phyloP scores from a whole-genome alignment of 345 rosid genomes.

The Ceriops tagal region DNA sequence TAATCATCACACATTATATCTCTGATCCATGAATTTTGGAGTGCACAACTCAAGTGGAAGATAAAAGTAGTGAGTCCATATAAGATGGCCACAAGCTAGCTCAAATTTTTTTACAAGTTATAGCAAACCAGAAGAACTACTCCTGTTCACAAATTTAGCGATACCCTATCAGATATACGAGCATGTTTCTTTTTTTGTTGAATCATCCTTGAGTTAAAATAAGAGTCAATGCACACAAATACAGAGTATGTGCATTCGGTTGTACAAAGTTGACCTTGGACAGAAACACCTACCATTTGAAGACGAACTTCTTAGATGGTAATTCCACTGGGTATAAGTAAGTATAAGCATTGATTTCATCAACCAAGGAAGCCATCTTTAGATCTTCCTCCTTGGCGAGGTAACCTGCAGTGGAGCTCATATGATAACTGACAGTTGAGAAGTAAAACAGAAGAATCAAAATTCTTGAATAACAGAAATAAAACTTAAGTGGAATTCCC shows the following conservation, averaged over 20 bases:
- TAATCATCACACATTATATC: no score
- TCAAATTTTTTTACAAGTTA: no score
- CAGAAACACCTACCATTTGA: conserved; percentile 61
- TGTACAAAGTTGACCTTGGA: neutral
- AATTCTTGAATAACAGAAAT: neutral
- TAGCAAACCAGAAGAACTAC: no score
- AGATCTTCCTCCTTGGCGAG: conserved; percentile 48
- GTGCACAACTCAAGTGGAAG: no score
- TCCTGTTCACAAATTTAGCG: no score
- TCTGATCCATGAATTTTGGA: no score
- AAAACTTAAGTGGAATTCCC: neutral
- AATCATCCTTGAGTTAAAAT: no score
- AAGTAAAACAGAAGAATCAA: neutral
- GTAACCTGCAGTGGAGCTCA: conserved; percentile 39
- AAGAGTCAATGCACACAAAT: neutral
- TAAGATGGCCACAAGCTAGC: no score
- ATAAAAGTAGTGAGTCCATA: no score
- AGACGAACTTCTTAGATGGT: conserved; percentile 61
- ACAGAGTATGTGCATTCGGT: neutral
- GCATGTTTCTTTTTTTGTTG: no score
- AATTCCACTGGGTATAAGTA: conserved; percentile 62
- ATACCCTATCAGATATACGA: no score
- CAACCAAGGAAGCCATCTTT: conserved; percentile 55
- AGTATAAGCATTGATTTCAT: conserved; percentile 80
- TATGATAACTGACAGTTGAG: neutral